Conservation (phyloP, 2,329 filamentous ascomycete genomes). For the Didymella exigua region DNA sequence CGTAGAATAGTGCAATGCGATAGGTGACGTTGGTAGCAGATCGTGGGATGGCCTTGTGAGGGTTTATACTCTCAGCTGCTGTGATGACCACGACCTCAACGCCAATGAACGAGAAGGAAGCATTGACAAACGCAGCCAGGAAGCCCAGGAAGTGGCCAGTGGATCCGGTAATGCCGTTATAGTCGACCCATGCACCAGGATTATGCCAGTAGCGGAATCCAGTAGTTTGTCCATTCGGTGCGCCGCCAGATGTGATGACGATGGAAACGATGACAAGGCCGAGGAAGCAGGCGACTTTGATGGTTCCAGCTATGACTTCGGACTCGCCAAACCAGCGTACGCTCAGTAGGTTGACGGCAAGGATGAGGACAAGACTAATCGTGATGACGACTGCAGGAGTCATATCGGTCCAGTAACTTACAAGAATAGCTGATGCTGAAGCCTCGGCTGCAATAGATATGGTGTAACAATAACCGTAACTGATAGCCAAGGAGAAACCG, state of each 20-base stretch:
- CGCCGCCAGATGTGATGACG: slow-evolving; percentile 45
- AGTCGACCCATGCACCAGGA: slow-evolving; percentile 69
- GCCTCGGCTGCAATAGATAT: slow-evolving; percentile 57
- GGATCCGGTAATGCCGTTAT: slow-evolving; percentile 60
- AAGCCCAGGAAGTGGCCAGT: slow-evolving; percentile 60
- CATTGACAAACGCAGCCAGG: slow-evolving; percentile 58
- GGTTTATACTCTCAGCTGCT: slow-evolving; percentile 68
- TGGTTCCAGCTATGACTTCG: slow-evolving; percentile 52
- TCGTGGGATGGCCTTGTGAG: slow-evolving; percentile 69
- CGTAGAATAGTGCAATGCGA: slow-evolving; percentile 53
- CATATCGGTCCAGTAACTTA: slow-evolving; percentile 54
- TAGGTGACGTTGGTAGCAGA: slow-evolving; percentile 54
- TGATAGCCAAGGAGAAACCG: slow-evolving; percentile 57
- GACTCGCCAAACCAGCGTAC: slow-evolving; percentile 58
- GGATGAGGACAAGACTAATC: slow-evolving; percentile 59
- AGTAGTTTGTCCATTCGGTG: slow-evolving; percentile 62
- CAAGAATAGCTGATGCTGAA: slow-evolving; percentile 47
- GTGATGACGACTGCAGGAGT: slow-evolving; percentile 60
- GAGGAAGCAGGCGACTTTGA: slow-evolving; percentile 49
- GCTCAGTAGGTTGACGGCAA: slow-evolving; percentile 58
- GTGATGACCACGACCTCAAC: slow-evolving; percentile 66
- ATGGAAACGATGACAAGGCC: slow-evolving; percentile 31
- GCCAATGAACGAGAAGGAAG: slow-evolving; percentile 48
- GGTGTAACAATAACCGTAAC: slow-evolving; percentile 55
- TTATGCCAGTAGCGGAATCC: slow-evolving; percentile 72